These are phyloP conservation scores for Wickerhamomyces sp. DNA, from an alignment of 1,139 yeast species.

Conservation along the genomic window DNA sequence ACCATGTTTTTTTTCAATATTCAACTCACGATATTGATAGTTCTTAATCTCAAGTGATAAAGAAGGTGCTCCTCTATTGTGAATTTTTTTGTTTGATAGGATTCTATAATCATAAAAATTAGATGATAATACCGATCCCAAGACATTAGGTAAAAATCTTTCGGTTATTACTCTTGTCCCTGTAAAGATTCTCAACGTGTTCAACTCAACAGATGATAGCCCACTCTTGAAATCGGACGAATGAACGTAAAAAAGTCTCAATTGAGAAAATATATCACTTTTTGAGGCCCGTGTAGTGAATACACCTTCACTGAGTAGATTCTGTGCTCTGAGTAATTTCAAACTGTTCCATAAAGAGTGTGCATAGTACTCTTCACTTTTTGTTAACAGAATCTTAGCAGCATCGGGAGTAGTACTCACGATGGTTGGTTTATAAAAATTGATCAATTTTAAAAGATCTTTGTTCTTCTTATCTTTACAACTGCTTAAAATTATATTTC, in stretches of 20 bases:
- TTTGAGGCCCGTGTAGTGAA: conserved; percentile 30
- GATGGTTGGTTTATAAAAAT: conserved; percentile 11
- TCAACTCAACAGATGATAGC: conserved; percentile 31
- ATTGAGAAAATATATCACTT: conserved; percentile 11
- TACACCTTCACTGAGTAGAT: conserved; percentile 35
- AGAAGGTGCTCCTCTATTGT: conserved; percentile 29
- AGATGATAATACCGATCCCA: conserved; percentile 56
- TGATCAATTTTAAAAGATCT: conserved; percentile 3
- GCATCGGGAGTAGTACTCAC: conserved; percentile 7
- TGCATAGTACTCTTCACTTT: neutral
- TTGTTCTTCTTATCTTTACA: conserved; percentile 3
- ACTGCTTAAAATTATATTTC: conserved; percentile 26
- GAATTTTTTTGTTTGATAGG: conserved; percentile 27
- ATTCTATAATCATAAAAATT: conserved; percentile 62
- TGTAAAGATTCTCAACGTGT: conserved; percentile 39
- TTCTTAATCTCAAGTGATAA: conserved; percentile 33
- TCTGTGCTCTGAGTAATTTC: conserved; percentile 27
- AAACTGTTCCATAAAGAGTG: conserved; percentile 7
- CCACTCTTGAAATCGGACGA: conserved; percentile 5
- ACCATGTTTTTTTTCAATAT: conserved; percentile 39
- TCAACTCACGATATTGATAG: conserved; percentile 35
- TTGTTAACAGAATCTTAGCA: conserved; percentile 1
- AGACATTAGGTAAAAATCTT: conserved; percentile 37
- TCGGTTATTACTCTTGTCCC: conserved; percentile 53
- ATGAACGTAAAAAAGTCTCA: conserved; percentile 39